Evolutionary conservation across 345 rosid genomes (phyloP).

Genomic region (Aquilaria sinensis): DNA sequence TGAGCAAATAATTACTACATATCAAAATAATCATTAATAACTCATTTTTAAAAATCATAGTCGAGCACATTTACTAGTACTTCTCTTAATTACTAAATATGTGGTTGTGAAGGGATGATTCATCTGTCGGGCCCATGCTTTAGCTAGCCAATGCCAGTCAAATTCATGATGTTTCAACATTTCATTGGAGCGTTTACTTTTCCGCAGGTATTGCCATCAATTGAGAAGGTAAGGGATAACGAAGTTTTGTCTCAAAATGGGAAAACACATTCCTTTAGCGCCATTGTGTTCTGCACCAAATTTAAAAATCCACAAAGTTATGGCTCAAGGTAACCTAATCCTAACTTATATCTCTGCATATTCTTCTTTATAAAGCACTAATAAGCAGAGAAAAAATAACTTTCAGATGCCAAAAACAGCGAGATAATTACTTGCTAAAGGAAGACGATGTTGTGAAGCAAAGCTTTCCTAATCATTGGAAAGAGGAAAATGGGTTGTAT

Average conservation of each 20-base stretch:
- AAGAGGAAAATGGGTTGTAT: neutral
- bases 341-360: neutral
- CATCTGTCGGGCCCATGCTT: neutral
- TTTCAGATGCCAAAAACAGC: conserved; percentile 13
- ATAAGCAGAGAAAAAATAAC: neutral
- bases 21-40: too few relatives aligned
- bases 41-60: too few relatives aligned
- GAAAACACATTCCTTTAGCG: too few relatives aligned
- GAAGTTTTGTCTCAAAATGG: too few relatives aligned
- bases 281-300: conserved; percentile 10
- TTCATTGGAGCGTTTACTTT: neutral
- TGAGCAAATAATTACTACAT: too few relatives aligned
- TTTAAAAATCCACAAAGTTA: conserved; percentile 32
- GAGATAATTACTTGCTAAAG: conserved; percentile 34
- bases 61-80: too few relatives aligned
- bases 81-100: too few relatives aligned
- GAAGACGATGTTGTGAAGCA: conserved; percentile 34
- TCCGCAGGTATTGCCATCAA: neutral
- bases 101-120: neutral
- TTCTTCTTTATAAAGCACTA: too few relatives aligned
- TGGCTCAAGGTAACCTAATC: conserved; percentile 20
- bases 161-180: neutral
- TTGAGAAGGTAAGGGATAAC: too few relatives aligned
- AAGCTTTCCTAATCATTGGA: conserved; percentile 17
- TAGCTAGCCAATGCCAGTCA: neutral